phyloP scores from a whole-genome alignment of 1,284 basidiomycete genomes.

The Apiotrichum montevideense region DNA sequence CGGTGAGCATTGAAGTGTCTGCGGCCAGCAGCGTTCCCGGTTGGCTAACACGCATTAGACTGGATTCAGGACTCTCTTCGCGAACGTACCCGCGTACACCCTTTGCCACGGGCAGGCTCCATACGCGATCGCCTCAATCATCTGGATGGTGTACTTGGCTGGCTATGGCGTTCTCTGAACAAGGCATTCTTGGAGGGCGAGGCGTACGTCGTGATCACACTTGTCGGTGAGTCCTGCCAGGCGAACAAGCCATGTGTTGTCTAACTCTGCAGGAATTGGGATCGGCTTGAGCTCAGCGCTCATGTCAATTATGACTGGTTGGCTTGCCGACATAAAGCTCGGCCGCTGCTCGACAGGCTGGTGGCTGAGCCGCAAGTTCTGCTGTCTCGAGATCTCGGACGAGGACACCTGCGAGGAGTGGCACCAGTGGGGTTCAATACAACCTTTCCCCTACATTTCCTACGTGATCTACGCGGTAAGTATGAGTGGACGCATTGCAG shows the following conservation, averaged over 20 bases:
- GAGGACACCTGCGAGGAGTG: slow-evolving; percentile 85
- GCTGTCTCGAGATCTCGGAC: slow-evolving; percentile 73
- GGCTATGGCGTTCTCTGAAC: slow-evolving; percentile 61
- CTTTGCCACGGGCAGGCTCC: slow-evolving; percentile 15
- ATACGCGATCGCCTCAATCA: slow-evolving; percentile 32
- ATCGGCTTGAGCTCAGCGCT: slow-evolving; percentile 92
- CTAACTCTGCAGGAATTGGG: slow-evolving; percentile 61
- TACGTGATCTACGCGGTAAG: slow-evolving; percentile 85
- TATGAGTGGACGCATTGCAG: slow-evolving; percentile 13
- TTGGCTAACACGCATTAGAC: slow-evolving; percentile 50
- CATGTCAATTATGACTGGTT: slow-evolving; percentile 93
- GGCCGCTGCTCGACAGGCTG: slow-evolving; percentile 94
- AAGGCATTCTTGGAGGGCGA: slow-evolving; percentile 54
- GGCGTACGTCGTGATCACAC: slow-evolving; percentile 68
- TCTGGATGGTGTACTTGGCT: slow-evolving; percentile 44
- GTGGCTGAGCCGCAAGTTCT: slow-evolving; percentile 98
- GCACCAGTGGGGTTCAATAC: slow-evolving; percentile 81
- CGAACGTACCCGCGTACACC: slow-evolving; percentile 57
- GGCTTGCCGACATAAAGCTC: slow-evolving; percentile 96
- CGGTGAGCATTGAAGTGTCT: slow-evolving; percentile 48
- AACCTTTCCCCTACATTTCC: slow-evolving; percentile 69
- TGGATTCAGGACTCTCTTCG: slow-evolving; percentile 93
- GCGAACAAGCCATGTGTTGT: neutral
- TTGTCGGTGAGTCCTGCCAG: slow-evolving; percentile 63
- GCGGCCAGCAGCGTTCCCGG: too few species aligned